Conservation (phyloP, 2,329 filamentous ascomycete species). For the Akanthomyces uredinophilus region DNA sequence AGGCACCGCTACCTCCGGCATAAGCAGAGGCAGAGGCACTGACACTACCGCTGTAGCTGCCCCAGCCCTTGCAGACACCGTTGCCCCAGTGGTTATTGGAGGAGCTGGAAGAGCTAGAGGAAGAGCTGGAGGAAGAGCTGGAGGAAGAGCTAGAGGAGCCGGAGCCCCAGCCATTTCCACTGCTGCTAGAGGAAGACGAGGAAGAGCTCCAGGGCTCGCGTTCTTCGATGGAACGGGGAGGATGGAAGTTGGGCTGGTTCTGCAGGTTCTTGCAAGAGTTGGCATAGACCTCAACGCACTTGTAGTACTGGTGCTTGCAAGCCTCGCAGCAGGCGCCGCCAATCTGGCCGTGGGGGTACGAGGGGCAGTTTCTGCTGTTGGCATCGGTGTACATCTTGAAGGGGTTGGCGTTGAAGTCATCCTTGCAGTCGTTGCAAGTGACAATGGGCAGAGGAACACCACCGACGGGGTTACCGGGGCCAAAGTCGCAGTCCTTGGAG, state of each 20-base stretch:
- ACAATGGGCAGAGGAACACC: conserved; percentile 48
- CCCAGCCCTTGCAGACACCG: conserved; percentile 8
- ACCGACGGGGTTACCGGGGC: conserved; percentile 54
- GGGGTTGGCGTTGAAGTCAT: conserved; percentile 37
- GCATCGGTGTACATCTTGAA: conserved; percentile 49
- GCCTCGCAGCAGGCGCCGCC: conserved; percentile 44
- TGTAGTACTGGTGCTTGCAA: conserved; percentile 47
- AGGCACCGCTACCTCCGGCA: conserved; percentile 5
- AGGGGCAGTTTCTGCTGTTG: conserved; percentile 38
- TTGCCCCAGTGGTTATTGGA: neutral
- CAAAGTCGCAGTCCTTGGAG: conserved; percentile 59
- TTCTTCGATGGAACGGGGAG: conserved; percentile 8
- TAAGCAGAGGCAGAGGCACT: conserved; percentile 8
- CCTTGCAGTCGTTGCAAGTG: conserved; percentile 47
- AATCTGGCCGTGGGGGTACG: conserved; percentile 35
- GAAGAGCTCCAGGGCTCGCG: neutral
- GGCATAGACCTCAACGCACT: conserved; percentile 45
- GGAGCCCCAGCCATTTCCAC: too few relatives aligned
- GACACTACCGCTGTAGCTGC: conserved; percentile 12
- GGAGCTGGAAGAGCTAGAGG: conserved; percentile 14
- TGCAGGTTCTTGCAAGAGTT: conserved; percentile 39
- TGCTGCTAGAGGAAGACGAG: too few relatives aligned
- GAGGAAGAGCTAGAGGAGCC: conserved; percentile 9
- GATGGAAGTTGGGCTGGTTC: conserved; percentile 23
- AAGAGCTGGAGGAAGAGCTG: neutral